Evolutionary conservation across 2,329 filamentous ascomycete species (phyloP), one percentile per base, ranked within the genome.

Genomic region (Fusarium sp.): DNA sequence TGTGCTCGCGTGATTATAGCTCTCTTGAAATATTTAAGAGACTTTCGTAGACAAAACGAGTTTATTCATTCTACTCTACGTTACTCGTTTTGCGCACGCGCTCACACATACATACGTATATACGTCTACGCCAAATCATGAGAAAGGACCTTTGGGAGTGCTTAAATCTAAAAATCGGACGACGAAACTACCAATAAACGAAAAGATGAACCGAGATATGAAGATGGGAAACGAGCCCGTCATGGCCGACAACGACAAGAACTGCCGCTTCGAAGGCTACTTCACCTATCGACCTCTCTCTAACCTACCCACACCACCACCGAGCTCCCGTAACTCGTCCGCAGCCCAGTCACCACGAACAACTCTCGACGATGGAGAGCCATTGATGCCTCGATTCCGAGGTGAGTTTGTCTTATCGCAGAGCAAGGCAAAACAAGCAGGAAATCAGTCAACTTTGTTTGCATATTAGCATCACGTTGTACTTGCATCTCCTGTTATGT

Each of bases 251-350:
- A 59, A 68, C 54, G 62, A 67, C 60, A 69, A 56, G 51, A 58
- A 61, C 59, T 62, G 62, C 67, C 63, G 62, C 28, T 66, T 59
- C 52, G 83, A 85, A 58, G 83, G 83, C 67, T 88, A 87, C 78
- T 89, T 89, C 74, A 89, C 88, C 69, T 91, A 91, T 78, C 85
- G 88, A 49, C 89, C 89, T 12, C 82, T 91, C 53, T 91, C 89
- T 30, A 90, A 89, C 77, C 84, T 91, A 23, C 89, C 89, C 23
- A 91, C 89, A 54, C 89, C 89, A 67, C 89, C 89, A 45, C 85
- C 84, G 13, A 89, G 87, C 45, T 84, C 84, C 56, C 77, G 73
- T 54, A 78, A 76, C 67, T 82, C 82, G 13, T 83, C 82, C 34
- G 80, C 81, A 28, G 75, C 77, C 42, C 82, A 83, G 72, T 84